Conservation (phyloP, 208 protist species). For the Trypanosoma scelopori region DNA sequence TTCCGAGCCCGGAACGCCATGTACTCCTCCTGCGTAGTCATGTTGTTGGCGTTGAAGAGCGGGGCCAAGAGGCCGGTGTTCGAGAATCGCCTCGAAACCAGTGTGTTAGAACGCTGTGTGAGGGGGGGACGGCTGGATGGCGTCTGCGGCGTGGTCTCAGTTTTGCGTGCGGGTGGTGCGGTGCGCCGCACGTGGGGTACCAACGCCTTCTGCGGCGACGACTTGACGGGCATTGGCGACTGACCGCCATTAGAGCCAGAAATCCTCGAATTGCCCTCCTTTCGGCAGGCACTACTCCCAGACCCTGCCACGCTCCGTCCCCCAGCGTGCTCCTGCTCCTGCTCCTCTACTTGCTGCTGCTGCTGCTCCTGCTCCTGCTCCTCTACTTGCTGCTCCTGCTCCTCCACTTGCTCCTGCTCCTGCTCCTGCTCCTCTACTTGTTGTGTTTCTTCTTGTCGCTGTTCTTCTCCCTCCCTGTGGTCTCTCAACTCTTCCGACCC, state of each 20-base stretch:
- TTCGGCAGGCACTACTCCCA: not conserved
- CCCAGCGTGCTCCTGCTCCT: no score
- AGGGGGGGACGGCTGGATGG: not conserved
- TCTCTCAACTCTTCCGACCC: not conserved
- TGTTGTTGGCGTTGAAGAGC: slow-evolving; percentile 42
- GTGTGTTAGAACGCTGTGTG: no score
- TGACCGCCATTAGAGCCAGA: not conserved
- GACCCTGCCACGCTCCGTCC: not conserved
- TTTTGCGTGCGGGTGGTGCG: not conserved
- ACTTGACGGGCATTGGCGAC: not conserved
- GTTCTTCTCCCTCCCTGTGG: not conserved
- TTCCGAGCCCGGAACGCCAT: slow-evolving; percentile 46
- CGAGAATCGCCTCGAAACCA: not conserved
- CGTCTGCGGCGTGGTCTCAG: not conserved
- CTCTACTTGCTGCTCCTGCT: not conserved
- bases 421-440: slow-evolving; percentile 3
- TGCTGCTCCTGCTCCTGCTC: not conserved
- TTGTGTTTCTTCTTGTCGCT: no score
- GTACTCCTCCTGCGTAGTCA: slow-evolving; percentile 63
- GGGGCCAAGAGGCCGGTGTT: slow-evolving; percentile 5
- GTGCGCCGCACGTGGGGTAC: no score
- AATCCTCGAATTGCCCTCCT: not conserved
- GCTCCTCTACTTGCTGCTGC: not conserved
- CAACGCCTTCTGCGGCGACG: not conserved
- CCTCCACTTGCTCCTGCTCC: not conserved